phyloP scores from a whole-genome alignment of 306 rosid genomes.

The Dryas alaskensis region DNA sequence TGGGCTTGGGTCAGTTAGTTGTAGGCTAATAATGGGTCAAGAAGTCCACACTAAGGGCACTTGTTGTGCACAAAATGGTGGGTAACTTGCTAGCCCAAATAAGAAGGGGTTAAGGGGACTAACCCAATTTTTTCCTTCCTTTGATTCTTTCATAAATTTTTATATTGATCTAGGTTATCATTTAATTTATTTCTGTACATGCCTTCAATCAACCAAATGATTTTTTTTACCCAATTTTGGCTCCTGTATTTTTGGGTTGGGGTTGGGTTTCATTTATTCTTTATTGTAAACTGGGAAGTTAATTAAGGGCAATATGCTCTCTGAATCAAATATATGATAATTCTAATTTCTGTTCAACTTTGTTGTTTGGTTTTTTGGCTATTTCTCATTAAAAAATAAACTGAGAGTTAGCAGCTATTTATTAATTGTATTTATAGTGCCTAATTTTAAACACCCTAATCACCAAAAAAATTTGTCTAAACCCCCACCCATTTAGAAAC shows the following conservation, averaged over 20 bases:
- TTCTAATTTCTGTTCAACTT: not conserved
- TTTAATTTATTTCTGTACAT: slow-evolving; percentile 13
- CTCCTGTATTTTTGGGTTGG: slow-evolving; percentile 19
- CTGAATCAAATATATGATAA: not conserved
- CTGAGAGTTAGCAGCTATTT: too few relatives aligned
- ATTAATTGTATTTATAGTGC: too few relatives aligned
- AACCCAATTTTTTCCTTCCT: slow-evolving; percentile 16
- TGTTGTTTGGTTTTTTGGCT: too few relatives aligned
- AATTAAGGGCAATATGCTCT: not conserved
- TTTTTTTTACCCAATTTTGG: slow-evolving; percentile 5
- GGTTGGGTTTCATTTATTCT: slow-evolving; percentile 18
- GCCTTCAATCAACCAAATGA: not conserved
- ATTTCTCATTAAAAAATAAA: too few relatives aligned
- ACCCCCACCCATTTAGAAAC: too few relatives aligned
- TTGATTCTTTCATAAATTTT: not conserved
- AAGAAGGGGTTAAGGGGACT: slow-evolving; percentile 4
- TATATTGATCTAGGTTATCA: slow-evolving; percentile 12
- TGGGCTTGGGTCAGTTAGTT: not conserved
- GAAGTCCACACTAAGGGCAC: not conserved
- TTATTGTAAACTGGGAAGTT: not conserved
- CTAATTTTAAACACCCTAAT: too few relatives aligned
- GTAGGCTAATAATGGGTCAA: not conserved
- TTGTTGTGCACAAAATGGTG: slow-evolving; percentile 5
- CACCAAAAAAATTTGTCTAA: too few relatives aligned
- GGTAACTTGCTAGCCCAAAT: not conserved